Percentiles rank a stretch among this genome's conserved stretches.
phyloP scores from a whole-genome alignment of 768 basidiomycete species.

The Tremella yokohamensis region DNA sequence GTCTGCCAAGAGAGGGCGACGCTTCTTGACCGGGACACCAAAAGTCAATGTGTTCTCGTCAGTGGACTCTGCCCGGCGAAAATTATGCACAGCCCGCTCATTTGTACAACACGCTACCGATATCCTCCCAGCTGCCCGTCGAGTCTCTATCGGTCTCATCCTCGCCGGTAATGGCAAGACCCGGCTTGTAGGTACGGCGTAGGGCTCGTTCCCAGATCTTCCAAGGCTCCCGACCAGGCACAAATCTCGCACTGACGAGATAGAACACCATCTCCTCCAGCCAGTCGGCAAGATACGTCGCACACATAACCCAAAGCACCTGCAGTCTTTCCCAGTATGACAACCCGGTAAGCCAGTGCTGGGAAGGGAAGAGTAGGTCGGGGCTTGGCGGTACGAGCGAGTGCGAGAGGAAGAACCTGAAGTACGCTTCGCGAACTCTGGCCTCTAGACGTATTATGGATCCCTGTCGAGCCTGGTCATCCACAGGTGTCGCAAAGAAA shows the following conservation, averaged over 20 bases:
- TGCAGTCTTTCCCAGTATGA: constrained; percentile 26
- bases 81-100: no score
- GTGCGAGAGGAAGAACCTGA: constrained; percentile 50
- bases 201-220: constrained; percentile 33
- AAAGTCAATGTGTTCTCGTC: no score
- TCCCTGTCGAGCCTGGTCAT: neutral
- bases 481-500: constrained; percentile 15
- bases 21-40: no score
- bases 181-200: constrained; percentile 8
- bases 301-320: constrained; percentile 21
- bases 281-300: constrained; percentile 21
- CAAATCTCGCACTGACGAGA: constrained; percentile 55
- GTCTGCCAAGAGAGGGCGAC: no score
- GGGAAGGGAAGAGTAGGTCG: constrained; percentile 46
- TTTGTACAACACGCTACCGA: no score
- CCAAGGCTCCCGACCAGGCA: constrained; percentile 54
- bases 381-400: constrained; percentile 54
- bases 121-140: no score
- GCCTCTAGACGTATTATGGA: neutral
- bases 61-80: no score
- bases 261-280: constrained; percentile 18
- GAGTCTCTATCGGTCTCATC: no score
- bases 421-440: constrained; percentile 10
- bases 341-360: constrained; percentile 20
- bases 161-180: neutral